These are phyloP conservation scores for Leccinum proliferum DNA, from an alignment of 1,284 basidiomycete genomes.

Conservation along the genomic window DNA sequence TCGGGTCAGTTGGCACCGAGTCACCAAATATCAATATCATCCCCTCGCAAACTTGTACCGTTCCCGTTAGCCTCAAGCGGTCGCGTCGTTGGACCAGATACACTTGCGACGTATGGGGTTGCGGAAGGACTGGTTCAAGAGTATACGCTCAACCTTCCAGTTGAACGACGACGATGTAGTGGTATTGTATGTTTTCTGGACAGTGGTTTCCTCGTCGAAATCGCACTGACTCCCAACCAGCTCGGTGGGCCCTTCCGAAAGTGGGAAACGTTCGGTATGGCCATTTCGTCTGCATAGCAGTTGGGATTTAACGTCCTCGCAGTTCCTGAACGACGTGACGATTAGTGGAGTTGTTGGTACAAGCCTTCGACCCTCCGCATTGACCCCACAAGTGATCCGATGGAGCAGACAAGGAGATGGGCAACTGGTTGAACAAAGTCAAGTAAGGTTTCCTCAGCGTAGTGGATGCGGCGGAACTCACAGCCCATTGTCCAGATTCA, in stretches of 20 bases:
- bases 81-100: not conserved
- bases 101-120: not conserved
- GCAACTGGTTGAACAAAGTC: constrained; percentile 8
- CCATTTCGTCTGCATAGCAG: no score
- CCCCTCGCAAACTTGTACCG: not conserved
- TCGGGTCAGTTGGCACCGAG: not conserved
- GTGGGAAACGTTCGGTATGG: no score
- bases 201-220: not conserved
- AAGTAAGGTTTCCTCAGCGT: constrained; percentile 6
- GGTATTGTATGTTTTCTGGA: constrained; percentile 15
- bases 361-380: not conserved
- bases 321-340: constrained; percentile 15
- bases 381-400: constrained; percentile 5
- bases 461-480: not conserved
- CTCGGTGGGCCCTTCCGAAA: not conserved
- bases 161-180: constrained; percentile 15
- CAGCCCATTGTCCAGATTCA: constrained; percentile 1
- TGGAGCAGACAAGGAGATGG: constrained; percentile 1
- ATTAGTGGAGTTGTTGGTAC: not conserved
- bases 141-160: not conserved
- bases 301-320: not conserved
- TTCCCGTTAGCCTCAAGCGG: not conserved
- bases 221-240: constrained; percentile 10
- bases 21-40: not conserved
- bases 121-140: not conserved